phyloP scores from a whole-genome alignment of 768 basidiomycete species.

The Rhizopogon salebrosus region DNA sequence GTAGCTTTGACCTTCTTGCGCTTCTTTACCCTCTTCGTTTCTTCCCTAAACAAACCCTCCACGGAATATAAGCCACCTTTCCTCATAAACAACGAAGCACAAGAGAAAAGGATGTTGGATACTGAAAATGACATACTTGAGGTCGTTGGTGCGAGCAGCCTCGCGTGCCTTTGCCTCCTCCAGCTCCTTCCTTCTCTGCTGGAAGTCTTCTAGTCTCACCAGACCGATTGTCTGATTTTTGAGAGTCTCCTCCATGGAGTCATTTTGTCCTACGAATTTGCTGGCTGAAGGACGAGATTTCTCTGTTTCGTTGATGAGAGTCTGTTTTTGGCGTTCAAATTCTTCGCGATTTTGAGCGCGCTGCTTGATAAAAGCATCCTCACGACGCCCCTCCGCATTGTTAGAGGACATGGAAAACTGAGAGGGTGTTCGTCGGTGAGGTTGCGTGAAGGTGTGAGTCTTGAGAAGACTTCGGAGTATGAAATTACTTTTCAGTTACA shows the following conservation, averaged over 20 bases:
- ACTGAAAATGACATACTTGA: constrained; percentile 65
- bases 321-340: constrained; percentile 75
- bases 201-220: constrained; percentile 88
- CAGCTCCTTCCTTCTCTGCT: constrained; percentile 79
- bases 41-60: constrained; percentile 86
- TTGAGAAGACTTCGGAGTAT: constrained; percentile 19
- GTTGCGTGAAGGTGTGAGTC: constrained; percentile 8
- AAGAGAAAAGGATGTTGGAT: constrained; percentile 20
- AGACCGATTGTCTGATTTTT: constrained; percentile 91
- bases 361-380: constrained; percentile 82
- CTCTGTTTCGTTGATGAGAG: constrained; percentile 84
- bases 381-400: constrained; percentile 80
- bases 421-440: not conserved
- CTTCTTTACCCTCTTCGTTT: constrained; percentile 84
- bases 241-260: constrained; percentile 89
- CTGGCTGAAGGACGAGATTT: constrained; percentile 83
- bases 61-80: constrained; percentile 64
- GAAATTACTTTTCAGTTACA: constrained; percentile 6
- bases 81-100: constrained; percentile 5
- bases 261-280: constrained; percentile 91
- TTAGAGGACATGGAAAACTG: constrained; percentile 56
- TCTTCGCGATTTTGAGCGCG: constrained; percentile 76
- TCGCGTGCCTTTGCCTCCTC: constrained; percentile 90
- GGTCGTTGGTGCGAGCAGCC: constrained; percentile 76
- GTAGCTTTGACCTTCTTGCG: constrained; percentile 89